phyloP scores from a whole-genome alignment of 768 basidiomycete genomes.

The Boletus edulis region DNA sequence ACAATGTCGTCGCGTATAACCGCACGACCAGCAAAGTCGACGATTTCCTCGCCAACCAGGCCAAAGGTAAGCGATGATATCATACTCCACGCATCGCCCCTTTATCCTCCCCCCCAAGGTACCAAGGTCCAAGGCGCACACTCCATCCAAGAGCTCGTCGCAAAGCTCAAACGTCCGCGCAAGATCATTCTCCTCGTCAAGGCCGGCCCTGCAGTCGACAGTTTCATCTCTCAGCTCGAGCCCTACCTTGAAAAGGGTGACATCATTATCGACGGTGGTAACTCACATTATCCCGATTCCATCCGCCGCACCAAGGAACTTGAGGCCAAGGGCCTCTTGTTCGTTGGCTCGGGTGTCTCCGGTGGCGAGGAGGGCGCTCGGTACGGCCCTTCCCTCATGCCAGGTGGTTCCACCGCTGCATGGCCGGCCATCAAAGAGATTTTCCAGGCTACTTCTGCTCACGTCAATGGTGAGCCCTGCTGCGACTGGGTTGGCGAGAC shows the following conservation, averaged over 20 bases:
- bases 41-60: slow-evolving; percentile 92
- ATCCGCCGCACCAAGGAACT: slow-evolving; percentile 93
- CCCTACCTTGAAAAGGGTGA: slow-evolving; percentile 93
- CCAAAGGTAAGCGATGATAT: slow-evolving; percentile 72
- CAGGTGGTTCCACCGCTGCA: slow-evolving; percentile 89
- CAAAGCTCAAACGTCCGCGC: slow-evolving; percentile 93
- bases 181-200: slow-evolving; percentile 99
- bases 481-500: slow-evolving; percentile 99
- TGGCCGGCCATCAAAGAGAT: slow-evolving; percentile 98
- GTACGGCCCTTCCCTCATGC: slow-evolving; percentile 97
- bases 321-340: slow-evolving; percentile 91
- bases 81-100: slow-evolving; percentile 19
- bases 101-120: slow-evolving; percentile 48
- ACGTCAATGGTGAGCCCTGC: slow-evolving; percentile 93
- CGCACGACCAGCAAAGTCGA: slow-evolving; percentile 97
- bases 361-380: slow-evolving; percentile 99
- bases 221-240: slow-evolving; percentile 86
- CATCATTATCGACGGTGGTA: slow-evolving; percentile 99
- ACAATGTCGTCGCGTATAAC: slow-evolving; percentile 96
- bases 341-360: slow-evolving; percentile 98
- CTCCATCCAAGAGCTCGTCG: slow-evolving; percentile 84
- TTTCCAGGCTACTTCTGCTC: slow-evolving; percentile 97
- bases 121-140: slow-evolving; percentile 95
- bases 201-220: slow-evolving; percentile 94
- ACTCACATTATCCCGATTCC: slow-evolving; percentile 98